Percentiles rank a stretch among this genome's conserved stretches.
These are phyloP conservation scores for Naematelia encephala DNA, from an alignment of 768 basidiomycete species.

Conservation along the genomic window DNA sequence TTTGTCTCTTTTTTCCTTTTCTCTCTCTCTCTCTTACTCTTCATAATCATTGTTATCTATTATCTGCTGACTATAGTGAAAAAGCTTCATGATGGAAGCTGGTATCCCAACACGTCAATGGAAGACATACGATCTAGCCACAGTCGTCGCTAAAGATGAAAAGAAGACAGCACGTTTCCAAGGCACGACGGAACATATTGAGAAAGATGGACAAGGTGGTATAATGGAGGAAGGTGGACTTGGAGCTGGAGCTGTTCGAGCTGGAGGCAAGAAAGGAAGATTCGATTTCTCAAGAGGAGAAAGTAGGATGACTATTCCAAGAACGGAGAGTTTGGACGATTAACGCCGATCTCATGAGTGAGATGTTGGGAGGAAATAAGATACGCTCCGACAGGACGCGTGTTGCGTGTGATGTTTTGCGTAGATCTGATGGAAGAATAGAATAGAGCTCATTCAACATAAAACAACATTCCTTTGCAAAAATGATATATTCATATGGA, in stretches of 20 bases:
- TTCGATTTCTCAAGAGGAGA: not conserved
- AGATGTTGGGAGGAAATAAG: too few relatives aligned
- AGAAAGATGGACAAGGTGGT: not conserved
- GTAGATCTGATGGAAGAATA: too few relatives aligned
- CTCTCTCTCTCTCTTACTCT: too few relatives aligned
- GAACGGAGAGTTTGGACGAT: not conserved
- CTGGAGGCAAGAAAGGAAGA: not conserved
- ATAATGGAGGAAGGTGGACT: too few relatives aligned
- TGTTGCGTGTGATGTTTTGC: too few relatives aligned
- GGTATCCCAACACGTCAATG: slow-evolving; percentile 39
- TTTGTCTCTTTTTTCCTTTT: too few relatives aligned
- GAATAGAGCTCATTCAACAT: too few relatives aligned
- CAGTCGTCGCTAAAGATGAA: slow-evolving; percentile 31
- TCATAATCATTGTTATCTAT: too few relatives aligned
- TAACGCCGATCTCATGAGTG: not conserved
- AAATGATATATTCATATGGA: too few relatives aligned
- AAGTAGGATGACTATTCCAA: not conserved
- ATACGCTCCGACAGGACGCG: too few relatives aligned
- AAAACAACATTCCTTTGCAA: too few relatives aligned
- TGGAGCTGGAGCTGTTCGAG: not conserved
- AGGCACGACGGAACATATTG: slow-evolving; percentile 27
- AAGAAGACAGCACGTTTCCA: slow-evolving; percentile 25
- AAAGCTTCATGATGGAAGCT: slow-evolving; percentile 43
- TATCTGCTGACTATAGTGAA: too few relatives aligned
- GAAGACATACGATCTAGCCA: slow-evolving; percentile 38